Evolutionary conservation across 2,329 filamentous ascomycete genomes (phyloP).

Genomic region (Colletotrichum spinosum): DNA sequence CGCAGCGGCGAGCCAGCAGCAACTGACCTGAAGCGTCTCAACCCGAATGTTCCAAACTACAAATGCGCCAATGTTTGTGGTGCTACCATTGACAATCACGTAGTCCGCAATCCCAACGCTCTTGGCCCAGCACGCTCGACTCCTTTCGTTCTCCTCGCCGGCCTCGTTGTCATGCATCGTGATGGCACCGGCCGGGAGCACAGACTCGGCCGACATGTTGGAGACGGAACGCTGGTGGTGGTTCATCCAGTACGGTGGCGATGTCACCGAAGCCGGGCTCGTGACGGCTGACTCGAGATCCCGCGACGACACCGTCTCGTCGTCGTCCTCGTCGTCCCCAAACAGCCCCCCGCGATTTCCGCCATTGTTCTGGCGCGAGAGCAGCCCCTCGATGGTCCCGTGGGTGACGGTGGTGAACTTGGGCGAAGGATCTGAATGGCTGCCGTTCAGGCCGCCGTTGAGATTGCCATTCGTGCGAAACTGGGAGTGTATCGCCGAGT

Average conservation of each 20-base stretch:
- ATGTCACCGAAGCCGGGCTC: conserved; percentile 44
- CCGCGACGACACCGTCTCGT: conserved; percentile 13
- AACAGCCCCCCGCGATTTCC: conserved; percentile 25
- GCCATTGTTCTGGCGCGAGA: conserved; percentile 32
- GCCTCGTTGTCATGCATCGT: conserved; percentile 72
- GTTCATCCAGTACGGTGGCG: conserved; percentile 59
- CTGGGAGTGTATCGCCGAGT: conserved; percentile 36
- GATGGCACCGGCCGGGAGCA: conserved; percentile 66
- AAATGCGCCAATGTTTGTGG: conserved; percentile 81
- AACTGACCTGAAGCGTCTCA: conserved; percentile 82
- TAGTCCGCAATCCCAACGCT: conserved; percentile 70
- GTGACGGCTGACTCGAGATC: conserved; percentile 27
- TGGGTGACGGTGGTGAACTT: conserved; percentile 19
- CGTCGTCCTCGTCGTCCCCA: conserved; percentile 30
- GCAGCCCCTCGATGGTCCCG: conserved; percentile 19
- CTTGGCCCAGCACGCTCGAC: conserved; percentile 73
- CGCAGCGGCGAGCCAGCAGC: not conserved
- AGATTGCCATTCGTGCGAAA: conserved; percentile 30
- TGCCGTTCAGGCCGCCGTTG: conserved; percentile 28
- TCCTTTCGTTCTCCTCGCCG: conserved; percentile 61
- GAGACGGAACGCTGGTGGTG: conserved; percentile 50
- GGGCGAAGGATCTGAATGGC: conserved; percentile 10
- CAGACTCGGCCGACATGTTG: conserved; percentile 61
- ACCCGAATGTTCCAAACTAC: conserved; percentile 94
- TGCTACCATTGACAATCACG: conserved; percentile 67